phyloP scores from a whole-genome alignment of 2,329 filamentous ascomycete species.

The Ceratocystis albifundus region DNA sequence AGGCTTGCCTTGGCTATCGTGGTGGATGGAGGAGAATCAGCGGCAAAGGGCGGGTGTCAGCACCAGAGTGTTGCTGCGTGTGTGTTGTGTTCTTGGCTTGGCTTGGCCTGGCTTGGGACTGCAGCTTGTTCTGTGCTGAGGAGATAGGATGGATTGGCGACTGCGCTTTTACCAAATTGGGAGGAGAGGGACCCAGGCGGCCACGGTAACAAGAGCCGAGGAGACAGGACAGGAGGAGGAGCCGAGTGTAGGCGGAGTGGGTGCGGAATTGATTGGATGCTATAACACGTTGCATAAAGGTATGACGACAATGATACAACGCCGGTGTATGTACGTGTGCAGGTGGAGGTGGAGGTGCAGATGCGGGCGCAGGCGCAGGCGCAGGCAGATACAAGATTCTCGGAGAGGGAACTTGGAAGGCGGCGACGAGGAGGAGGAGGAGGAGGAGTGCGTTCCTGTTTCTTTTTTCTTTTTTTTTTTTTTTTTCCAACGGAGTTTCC shows the following conservation, averaged over 20 bases:
- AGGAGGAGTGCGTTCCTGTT: too few relatives aligned
- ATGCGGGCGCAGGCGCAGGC: too few relatives aligned
- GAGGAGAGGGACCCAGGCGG: neutral
- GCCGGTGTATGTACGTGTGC: neutral
- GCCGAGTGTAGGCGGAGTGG: neutral
- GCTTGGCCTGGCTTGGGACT: too few relatives aligned
- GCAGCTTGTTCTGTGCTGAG: neutral
- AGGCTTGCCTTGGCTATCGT: neutral
- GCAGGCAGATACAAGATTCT: neutral
- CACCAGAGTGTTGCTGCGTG: neutral
- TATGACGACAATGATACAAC: neutral
- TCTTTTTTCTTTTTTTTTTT: neutral
- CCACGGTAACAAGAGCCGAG: neutral
- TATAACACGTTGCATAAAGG: neutral
- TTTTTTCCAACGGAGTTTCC: neutral
- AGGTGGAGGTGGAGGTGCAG: too few relatives aligned
- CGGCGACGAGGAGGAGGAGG: neutral
- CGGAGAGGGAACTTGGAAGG: neutral
- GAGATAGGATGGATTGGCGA: neutral
- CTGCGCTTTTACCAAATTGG: neutral
- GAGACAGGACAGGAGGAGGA: neutral
- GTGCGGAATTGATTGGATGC: neutral
- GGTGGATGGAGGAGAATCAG: neutral
- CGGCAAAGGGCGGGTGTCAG: neutral
- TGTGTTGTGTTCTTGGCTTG: too few relatives aligned